Evolutionary conservation across 345 rosid genomes (phyloP).

Genomic region (Brassica cretica): DNA sequence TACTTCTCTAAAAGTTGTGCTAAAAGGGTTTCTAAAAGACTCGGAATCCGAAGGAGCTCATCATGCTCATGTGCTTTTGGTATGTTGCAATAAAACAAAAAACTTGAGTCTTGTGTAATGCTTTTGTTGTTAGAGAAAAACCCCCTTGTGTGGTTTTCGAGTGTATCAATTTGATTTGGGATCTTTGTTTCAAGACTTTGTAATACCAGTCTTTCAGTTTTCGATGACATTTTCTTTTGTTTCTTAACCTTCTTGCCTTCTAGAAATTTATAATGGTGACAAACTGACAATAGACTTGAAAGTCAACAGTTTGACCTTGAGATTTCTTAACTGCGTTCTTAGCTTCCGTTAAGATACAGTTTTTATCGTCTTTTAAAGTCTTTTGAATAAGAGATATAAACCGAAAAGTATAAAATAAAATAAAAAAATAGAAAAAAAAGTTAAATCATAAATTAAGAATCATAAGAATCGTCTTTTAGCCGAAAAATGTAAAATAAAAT

Average conservation of each 20-base stretch:
- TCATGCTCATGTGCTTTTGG: slow-evolving; percentile 1
- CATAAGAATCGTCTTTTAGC: too few relatives aligned
- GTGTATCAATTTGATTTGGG: slow-evolving; percentile 23
- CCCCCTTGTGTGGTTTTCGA: slow-evolving; percentile 23
- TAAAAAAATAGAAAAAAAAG: too few relatives aligned
- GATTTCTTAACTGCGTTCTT: too few relatives aligned
- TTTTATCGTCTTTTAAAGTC: too few relatives aligned
- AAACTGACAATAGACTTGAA: background rate
- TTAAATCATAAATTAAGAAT: too few relatives aligned
- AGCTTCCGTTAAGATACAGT: too few relatives aligned
- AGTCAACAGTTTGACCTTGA: background rate
- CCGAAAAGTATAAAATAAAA: too few relatives aligned
- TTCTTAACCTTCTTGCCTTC: background rate
- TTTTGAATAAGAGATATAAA: too few relatives aligned
- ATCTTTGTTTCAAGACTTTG: slow-evolving; percentile 14
- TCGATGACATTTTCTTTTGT: background rate
- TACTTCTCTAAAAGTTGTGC: slow-evolving; percentile 10
- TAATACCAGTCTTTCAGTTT: slow-evolving; percentile 7
- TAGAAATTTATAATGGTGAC: background rate
- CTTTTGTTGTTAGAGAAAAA: slow-evolving; percentile 12
- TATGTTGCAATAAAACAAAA: slow-evolving; percentile 33
- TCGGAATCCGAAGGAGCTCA: background rate
- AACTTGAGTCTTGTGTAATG: slow-evolving; percentile 17
- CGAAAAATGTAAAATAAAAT: too few relatives aligned
- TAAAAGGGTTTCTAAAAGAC: background rate